Evolutionary conservation across 495 filamentous ascomycete species (phyloP).

Genomic region (Acidomyces sp.): DNA sequence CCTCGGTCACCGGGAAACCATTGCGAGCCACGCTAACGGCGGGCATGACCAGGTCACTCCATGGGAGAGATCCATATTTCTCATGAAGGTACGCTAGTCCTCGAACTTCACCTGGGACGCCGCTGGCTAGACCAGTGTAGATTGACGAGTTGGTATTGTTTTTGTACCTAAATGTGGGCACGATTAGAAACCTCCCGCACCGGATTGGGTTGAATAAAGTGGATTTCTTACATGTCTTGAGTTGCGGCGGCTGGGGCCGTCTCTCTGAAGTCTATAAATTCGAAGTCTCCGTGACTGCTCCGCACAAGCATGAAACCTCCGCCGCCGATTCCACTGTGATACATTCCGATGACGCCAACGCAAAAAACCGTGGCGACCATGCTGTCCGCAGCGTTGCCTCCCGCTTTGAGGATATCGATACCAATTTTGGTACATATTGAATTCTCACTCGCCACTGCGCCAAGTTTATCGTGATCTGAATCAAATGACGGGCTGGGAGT

Average conservation of each 20-base stretch:
- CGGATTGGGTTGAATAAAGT: too few species aligned
- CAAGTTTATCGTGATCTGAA: constrained; percentile 22
- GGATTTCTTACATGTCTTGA: constrained; percentile 77
- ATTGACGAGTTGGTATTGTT: constrained; percentile 33
- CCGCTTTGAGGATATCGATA: constrained; percentile 46
- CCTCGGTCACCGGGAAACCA: constrained; percentile 59
- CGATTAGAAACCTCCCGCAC: too few species aligned
- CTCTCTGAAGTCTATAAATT: constrained; percentile 77
- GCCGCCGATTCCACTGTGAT: constrained; percentile 59
- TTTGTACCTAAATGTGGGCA: too few species aligned
- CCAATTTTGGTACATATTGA: constrained; percentile 64
- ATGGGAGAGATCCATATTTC: constrained; percentile 56
- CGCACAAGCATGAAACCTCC: constrained; percentile 80
- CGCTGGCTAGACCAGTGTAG: constrained; percentile 57
- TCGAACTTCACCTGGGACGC: constrained; percentile 69
- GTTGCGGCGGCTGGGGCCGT: constrained; percentile 65
- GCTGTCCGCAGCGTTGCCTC: constrained; percentile 28
- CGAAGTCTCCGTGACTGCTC: constrained; percentile 44
- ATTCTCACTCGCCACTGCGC: constrained; percentile 72
- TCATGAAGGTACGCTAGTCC: constrained; percentile 65
- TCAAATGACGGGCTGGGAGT: not conserved
- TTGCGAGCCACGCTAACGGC: constrained; percentile 60
- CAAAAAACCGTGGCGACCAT: constrained; percentile 31
- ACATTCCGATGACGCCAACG: constrained; percentile 43
- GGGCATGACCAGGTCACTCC: constrained; percentile 56